A percentile compares a stretch with the other conserved stretches of the same genome.
Conservation (phyloP, 306 rosid species). For the Nissolia schottii region DNA sequence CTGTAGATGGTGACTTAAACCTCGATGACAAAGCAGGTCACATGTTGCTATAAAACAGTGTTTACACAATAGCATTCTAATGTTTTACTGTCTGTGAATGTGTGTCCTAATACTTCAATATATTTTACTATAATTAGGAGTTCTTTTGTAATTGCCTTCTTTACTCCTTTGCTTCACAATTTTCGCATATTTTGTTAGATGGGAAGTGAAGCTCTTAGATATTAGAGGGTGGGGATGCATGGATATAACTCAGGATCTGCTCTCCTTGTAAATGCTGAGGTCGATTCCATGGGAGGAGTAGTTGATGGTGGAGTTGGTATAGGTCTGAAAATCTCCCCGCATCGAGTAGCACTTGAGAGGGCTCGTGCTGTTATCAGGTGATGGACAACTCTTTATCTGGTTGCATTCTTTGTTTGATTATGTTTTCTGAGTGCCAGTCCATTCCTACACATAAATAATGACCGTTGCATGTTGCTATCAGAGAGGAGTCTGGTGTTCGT, state of each 20-base stretch:
- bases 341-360: constrained; percentile 84
- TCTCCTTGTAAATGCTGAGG: constrained; percentile 99
- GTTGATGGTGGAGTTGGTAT: constrained; percentile 92
- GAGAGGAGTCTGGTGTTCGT: constrained; percentile 86
- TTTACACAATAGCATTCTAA: background rate
- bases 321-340: constrained; percentile 94
- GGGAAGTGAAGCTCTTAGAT: constrained; percentile 47
- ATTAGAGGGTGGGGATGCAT: constrained; percentile 77
- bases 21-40: background rate
- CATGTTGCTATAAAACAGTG: background rate
- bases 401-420: constrained; percentile 19
- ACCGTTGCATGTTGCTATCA: constrained; percentile 48
- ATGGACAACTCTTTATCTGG: constrained; percentile 13
- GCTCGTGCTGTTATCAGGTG: constrained; percentile 97
- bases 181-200: constrained; percentile 35
- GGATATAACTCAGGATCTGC: constrained; percentile 77
- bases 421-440: constrained; percentile 4
- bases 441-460: constrained; percentile 10
- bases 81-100: background rate
- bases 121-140: background rate
- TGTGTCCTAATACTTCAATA: background rate
- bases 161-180: background rate
- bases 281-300: constrained; percentile 99
- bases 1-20: background rate
- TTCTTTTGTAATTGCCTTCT: background rate